Base-by-base conservation (phyloP, 768 basidiomycete species). In the Suillus americanus region DNA sequence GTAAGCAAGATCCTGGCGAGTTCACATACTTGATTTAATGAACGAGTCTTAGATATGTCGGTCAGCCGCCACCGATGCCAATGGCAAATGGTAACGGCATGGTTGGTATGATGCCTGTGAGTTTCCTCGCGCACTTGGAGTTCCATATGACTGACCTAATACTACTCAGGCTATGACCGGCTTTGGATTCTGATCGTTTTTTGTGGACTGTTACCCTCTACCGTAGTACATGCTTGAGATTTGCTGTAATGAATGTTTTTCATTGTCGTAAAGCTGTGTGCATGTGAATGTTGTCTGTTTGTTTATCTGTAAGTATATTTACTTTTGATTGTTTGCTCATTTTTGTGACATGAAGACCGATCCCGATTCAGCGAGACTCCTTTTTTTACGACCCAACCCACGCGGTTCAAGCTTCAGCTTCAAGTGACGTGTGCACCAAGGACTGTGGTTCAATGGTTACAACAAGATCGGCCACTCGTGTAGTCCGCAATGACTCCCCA, bases 141-240 rank as follows among this genome's bases (percentile, higher is more conserved):
- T 16, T 13, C 6, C 23, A 30, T 63, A 55, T 16, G 30, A 28
- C 5, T 43, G 41, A 60, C 41, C 50, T n/a, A 5, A 53, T 70
- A 41, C 75, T 54, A 43, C 41, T 28, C 69, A 87, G 86, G 75
- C 81, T 63, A 88, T 87, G 87, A 89, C 89, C 69, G 89, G 89
- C 35, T 90, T 85, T 72, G 84, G 83, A 66, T 72, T 69, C 62
- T 79, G 79, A 67, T 82, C 62, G 72, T 70, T 69, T 62, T 63
- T 41, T 64, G 35, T 33, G 48, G 56, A 64, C 63, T 62, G 28
- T 55, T 54, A 59, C 60, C 41, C 37, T 64, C 64, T 76, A 78
- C 62, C 66, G 67, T 77, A 76, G 41, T 68, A 64, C 65, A 65
- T 65, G 68, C 41, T 66, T 62, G 68, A 67, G 55, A 67, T 60